Conservation (phyloP, 352 stramenopile genomes). For the Globisporangium megalacanthum region DNA sequence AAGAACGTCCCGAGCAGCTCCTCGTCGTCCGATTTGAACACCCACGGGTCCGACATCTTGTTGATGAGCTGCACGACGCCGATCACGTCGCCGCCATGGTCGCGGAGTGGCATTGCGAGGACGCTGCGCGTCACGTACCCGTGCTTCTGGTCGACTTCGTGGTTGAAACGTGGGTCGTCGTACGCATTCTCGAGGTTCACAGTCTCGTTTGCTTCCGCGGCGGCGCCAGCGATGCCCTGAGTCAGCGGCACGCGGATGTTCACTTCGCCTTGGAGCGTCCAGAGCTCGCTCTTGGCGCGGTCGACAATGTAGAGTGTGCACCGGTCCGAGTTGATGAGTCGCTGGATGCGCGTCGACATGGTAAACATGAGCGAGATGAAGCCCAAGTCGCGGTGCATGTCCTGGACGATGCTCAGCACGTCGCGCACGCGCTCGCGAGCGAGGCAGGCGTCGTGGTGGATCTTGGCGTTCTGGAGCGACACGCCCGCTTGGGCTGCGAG, state of each 20-base stretch:
- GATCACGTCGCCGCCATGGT: conserved; percentile 68
- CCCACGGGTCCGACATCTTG: conserved; percentile 59
- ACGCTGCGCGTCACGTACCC: conserved; percentile 85
- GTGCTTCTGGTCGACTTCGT: conserved; percentile 85
- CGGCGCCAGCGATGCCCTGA: conserved; percentile 78
- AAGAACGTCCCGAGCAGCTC: conserved; percentile 86
- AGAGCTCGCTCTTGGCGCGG: conserved; percentile 84
- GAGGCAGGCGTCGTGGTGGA: conserved; percentile 45
- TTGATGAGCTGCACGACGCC: conserved; percentile 89
- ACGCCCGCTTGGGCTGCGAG: conserved; percentile 83
- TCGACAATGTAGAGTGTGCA: conserved; percentile 92
- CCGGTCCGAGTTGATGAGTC: conserved; percentile 87
- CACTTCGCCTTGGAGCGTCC: conserved; percentile 86
- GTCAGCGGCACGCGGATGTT: conserved; percentile 86
- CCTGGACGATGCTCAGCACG: conserved; percentile 86
- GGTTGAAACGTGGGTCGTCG: conserved; percentile 85
- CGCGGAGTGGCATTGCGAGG: conserved; percentile 82
- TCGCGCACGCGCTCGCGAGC: conserved; percentile 66
- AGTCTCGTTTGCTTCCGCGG: conserved; percentile 55
- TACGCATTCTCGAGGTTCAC: conserved; percentile 88
- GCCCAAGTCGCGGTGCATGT: conserved; percentile 86
- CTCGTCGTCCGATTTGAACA: conserved; percentile 85
- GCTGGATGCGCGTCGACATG: conserved; percentile 85
- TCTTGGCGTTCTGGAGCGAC: conserved; percentile 81
- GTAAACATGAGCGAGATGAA: conserved; percentile 91